A percentile compares a stretch with the other conserved stretches of the same genome.
phyloP scores from a whole-genome alignment of 352 stramenopile genomes.

The Phytophthora vignae region DNA sequence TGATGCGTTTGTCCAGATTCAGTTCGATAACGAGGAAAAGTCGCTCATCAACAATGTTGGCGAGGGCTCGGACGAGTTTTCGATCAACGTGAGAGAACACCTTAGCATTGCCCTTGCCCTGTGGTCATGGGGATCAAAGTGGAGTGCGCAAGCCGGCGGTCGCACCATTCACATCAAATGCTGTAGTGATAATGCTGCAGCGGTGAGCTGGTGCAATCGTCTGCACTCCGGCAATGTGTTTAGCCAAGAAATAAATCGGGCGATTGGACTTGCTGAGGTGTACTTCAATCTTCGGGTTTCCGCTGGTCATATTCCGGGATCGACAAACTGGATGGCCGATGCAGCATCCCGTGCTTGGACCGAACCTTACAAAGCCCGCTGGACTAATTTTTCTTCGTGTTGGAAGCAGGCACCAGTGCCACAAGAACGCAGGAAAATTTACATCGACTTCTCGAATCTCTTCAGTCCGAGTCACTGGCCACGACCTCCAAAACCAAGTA shows the following conservation, averaged over 20 bases:
- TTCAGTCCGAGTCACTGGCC: conserved; percentile 21
- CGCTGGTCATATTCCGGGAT: conserved; percentile 17
- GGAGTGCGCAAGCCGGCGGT: neutral
- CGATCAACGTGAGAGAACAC: conserved; percentile 5
- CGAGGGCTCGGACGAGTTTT: neutral
- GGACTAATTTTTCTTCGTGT: conserved; percentile 18
- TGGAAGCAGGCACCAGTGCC: conserved; percentile 4
- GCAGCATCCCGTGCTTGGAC: conserved; percentile 28
- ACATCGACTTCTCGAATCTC: conserved; percentile 7
- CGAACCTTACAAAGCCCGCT: conserved; percentile 4
- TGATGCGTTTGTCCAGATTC: conserved; percentile 2
- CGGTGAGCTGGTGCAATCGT: conserved; percentile 27
- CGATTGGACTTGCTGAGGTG: conserved; percentile 25
- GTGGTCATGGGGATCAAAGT: conserved; percentile 2
- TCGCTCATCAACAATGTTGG: neutral
- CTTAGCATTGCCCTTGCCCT: conserved; percentile 5
- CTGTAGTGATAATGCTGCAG: conserved; percentile 32
- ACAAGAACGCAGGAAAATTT: too few relatives aligned
- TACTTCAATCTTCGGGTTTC: conserved; percentile 22
- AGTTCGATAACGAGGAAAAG: neutral
- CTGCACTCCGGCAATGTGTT: conserved; percentile 10
- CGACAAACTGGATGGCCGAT: conserved; percentile 33
- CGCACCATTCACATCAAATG: neutral
- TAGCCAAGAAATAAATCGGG: conserved; percentile 42
- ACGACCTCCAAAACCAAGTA: neutral